These are phyloP conservation scores for Neonectria punicea DNA, from an alignment of 2,329 filamentous ascomycete genomes.

Conservation along the genomic window DNA sequence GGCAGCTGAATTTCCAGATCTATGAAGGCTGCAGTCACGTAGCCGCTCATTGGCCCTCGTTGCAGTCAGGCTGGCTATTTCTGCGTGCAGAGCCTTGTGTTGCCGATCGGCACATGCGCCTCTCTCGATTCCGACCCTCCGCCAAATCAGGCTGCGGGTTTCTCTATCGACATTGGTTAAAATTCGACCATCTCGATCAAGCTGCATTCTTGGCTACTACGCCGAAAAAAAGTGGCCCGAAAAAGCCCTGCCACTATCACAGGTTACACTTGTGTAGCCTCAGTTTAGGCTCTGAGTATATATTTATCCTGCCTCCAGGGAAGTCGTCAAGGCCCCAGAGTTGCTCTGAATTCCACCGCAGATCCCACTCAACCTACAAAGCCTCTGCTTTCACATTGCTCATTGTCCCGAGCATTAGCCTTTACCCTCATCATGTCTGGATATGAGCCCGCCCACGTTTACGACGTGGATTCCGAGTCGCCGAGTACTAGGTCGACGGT, in stretches of 20 bases:
- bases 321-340: not conserved
- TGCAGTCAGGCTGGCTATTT: not conserved
- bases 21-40: not conserved
- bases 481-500: not conserved
- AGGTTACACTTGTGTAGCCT: not conserved
- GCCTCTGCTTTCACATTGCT: not conserved
- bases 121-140: not conserved
- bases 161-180: not conserved
- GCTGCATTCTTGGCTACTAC: not conserved
- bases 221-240: not conserved
- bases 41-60: not conserved
- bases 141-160: not conserved
- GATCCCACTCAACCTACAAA: not conserved
- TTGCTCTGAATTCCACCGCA: not conserved
- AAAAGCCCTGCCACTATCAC: not conserved
- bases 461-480: constrained; percentile 7
- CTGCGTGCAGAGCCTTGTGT: not conserved
- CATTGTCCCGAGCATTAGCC: not conserved
- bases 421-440: not conserved
- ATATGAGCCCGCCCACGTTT: not conserved
- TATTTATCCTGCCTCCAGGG: not conserved
- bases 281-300: not conserved
- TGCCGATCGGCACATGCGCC: not conserved
- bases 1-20: not conserved
- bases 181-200: not conserved